Base-by-base conservation (phyloP, 2,329 filamentous ascomycete genomes). In the Phialocephala sp. region DNA sequence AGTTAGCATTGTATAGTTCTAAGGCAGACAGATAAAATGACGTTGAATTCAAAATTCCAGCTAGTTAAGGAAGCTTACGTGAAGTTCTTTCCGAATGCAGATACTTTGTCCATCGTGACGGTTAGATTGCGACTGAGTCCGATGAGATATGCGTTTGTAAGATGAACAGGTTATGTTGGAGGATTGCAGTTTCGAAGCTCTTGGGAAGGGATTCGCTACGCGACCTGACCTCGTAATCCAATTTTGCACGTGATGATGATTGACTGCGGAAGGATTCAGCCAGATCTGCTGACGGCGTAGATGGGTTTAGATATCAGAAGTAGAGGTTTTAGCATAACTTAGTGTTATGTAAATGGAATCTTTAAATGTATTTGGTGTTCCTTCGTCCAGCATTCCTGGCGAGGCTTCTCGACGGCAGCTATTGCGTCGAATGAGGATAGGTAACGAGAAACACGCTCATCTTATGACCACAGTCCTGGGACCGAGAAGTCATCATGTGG, bases 21-120 rank as follows among this genome's bases (percentile, higher is more conserved):
- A 50, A 56, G 58, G 59, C 62, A 62, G 55, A 45, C 58, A 68
- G 59, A 66, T 68, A 62, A 62, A 69, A 65, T 62, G 64, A 18
- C 56, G 47, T 64, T 64, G 65, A 61, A 59, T 64, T 54, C 61
- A 35, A 22, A 36, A 62, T 66, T 59, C 22, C n/a, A 20, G 20
- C 12, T 41, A 20, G 39, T 50, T 50, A 64, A 59, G 69, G 56
- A 64, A 59, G 75, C 84, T 73, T 80, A 89, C 87, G 84, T 85
- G 76, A 91, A 83, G 79, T 86, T 90, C 84, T 91, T 91, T 75
- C 89, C 87, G 76, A 91, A 89, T 68, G 87, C 86, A 76, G 86
- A 83, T 71, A 91, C 82, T 78, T 90, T 89, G 77, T 91, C 88
- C 89, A 91, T 91, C 20, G 59, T 73, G 65, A 56, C 61, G 70